Evolutionary conservation across 352 stramenopile species (phyloP).

Genomic region (Globisporangium splendens): DNA sequence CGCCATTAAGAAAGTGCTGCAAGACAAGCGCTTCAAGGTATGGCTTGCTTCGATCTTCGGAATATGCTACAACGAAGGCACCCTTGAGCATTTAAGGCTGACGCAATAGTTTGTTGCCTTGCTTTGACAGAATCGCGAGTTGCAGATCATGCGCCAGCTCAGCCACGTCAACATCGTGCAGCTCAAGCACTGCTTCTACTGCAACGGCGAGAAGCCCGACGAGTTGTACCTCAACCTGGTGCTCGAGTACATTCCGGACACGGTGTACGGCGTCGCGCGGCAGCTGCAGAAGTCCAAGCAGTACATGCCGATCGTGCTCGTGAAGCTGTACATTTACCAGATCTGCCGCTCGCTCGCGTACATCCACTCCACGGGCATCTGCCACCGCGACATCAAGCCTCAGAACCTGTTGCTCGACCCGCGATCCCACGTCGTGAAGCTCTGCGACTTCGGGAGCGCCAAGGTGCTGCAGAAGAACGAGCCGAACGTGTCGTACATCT

Average conservation of each 20-base stretch:
- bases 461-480: constrained; percentile 96
- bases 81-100: neutral
- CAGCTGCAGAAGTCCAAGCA: constrained; percentile 97
- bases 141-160: constrained; percentile 99
- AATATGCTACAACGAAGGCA: too few species aligned
- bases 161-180: constrained; percentile 99
- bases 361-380: constrained; percentile 98
- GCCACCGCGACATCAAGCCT: constrained; percentile 99
- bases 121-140: constrained; percentile 92
- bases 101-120: constrained; percentile 7
- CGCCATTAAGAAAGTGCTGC: constrained; percentile 99
- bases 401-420: constrained; percentile 99
- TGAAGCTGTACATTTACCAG: constrained; percentile 99
- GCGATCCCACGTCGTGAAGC: constrained; percentile 96
- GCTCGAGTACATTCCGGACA: constrained; percentile 99
- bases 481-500: constrained; percentile 99
- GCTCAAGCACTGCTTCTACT: constrained; percentile 99
- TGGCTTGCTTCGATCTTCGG: neutral
- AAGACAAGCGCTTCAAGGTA: constrained; percentile 99
- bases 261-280: constrained; percentile 95
- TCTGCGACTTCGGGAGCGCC: constrained; percentile 99
- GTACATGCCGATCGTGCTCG: constrained; percentile 94
- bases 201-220: constrained; percentile 92
- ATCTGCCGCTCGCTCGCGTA: constrained; percentile 96
- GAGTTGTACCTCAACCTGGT: constrained; percentile 99